Conservation (phyloP, 2,329 filamentous ascomycete genomes). For the Colletotrichum theobromicola region DNA sequence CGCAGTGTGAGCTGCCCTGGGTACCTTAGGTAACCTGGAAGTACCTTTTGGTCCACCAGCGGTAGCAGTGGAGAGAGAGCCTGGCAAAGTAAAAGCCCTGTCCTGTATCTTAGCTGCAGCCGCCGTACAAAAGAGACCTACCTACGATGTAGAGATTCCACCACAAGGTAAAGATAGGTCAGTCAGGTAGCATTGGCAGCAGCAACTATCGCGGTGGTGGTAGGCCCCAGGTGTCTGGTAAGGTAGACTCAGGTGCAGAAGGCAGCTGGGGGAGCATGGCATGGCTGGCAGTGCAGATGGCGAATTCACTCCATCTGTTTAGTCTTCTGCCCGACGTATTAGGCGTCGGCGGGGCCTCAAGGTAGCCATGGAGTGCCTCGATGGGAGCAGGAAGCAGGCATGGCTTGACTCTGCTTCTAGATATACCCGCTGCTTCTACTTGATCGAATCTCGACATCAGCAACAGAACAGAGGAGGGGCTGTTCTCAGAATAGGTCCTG, state of each 20-base stretch:
- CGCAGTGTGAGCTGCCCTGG: no score
- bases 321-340: background rate
- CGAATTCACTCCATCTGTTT: background rate
- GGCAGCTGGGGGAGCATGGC: background rate
- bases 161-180: no score
- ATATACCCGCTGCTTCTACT: background rate
- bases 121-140: background rate
- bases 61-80: background rate
- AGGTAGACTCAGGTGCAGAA: background rate
- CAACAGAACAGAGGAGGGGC: background rate
- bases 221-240: background rate
- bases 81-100: background rate
- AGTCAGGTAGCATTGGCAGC: background rate
- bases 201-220: background rate
- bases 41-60: background rate
- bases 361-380: slow-evolving; percentile 1
- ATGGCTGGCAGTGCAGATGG: slow-evolving; percentile 9
- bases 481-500: background rate
- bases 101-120: background rate
- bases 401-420: background rate
- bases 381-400: background rate
- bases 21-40: background rate
- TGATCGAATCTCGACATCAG: background rate
- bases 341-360: slow-evolving; percentile 1
- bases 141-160: no score